These are phyloP conservation scores for Pterocarpus macrocarpus DNA, from an alignment of 306 rosid species.

Conservation along the genomic window DNA sequence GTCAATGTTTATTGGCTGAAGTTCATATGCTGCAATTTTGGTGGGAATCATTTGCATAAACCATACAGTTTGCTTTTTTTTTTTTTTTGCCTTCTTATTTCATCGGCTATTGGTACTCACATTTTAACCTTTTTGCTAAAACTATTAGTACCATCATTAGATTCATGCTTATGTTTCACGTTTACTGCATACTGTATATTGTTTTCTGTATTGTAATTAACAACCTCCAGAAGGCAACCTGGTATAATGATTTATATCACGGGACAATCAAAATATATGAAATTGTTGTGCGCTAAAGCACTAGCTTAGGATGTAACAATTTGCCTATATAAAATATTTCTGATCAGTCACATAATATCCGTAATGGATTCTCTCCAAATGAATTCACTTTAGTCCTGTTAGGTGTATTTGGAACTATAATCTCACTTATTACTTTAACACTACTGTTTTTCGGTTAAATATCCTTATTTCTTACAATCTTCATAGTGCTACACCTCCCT, in stretches of 20 bases:
- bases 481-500: no score
- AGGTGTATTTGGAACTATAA: no score
- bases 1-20: neutral
- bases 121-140: neutral
- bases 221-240: neutral
- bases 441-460: no score
- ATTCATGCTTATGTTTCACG: neutral
- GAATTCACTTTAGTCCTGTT: no score
- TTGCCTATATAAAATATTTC: no score
- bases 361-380: no score
- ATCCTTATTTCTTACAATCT: no score
- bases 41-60: neutral
- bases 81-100: neutral
- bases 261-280: neutral
- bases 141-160: neutral
- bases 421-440: no score
- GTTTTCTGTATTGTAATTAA: no score
- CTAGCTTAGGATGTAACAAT: no score
- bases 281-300: no score
- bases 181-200: neutral
- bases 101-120: neutral
- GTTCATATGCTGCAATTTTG: conserved; percentile 8
- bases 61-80: neutral
- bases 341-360: no score
- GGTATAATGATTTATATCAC: neutral